A percentile compares a stretch with the other conserved stretches of the same genome.
Evolutionary conservation across 2,329 filamentous ascomycete genomes (phyloP).

Genomic region (Teratosphaeria zuluensis): DNA sequence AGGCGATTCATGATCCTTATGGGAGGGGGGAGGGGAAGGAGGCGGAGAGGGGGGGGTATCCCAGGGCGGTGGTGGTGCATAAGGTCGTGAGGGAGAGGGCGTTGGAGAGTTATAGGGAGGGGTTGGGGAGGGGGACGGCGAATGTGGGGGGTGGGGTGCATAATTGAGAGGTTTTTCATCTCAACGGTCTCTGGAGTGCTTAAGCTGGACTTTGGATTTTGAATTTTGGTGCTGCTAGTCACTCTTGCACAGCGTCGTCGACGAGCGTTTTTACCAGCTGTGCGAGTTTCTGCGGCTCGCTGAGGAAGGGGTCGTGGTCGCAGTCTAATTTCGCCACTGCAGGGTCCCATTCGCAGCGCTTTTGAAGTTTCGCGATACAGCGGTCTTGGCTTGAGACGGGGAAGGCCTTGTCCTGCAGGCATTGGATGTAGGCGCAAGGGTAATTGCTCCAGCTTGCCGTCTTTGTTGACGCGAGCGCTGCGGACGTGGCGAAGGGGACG

Average conservation of each 20-base stretch:
- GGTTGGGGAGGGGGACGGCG: slow-evolving; percentile 44
- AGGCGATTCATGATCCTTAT: slow-evolving; percentile 75
- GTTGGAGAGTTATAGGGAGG: slow-evolving; percentile 60
- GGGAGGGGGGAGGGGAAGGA: slow-evolving; percentile 48
- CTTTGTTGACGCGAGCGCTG: not conserved
- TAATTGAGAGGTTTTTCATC: slow-evolving; percentile 9
- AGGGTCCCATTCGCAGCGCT: not conserved
- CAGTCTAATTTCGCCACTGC: not conserved
- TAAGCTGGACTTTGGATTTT: no score
- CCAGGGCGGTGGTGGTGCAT: slow-evolving; percentile 65
- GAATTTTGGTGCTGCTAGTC: no score
- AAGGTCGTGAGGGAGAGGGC: slow-evolving; percentile 57
- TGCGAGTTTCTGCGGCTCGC: slow-evolving; percentile 1
- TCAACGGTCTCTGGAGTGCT: no score
- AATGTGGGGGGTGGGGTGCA: slow-evolving; percentile 25
- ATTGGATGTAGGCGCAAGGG: slow-evolving; percentile 4
- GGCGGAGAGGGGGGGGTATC: slow-evolving; percentile 62
- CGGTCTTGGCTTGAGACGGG: not conserved
- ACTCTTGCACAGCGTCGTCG: not conserved
- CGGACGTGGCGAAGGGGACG: not conserved
- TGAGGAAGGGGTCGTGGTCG: slow-evolving; percentile 1
- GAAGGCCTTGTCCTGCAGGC: not conserved
- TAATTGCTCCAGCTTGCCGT: not conserved
- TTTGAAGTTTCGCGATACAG: not conserved
- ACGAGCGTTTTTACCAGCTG: not conserved